Percentiles rank a stretch among this genome's conserved stretches.
Evolutionary conservation across 371 early-diverging fungal species (phyloP).

Genomic region (Rhizomucor pusillus): DNA sequence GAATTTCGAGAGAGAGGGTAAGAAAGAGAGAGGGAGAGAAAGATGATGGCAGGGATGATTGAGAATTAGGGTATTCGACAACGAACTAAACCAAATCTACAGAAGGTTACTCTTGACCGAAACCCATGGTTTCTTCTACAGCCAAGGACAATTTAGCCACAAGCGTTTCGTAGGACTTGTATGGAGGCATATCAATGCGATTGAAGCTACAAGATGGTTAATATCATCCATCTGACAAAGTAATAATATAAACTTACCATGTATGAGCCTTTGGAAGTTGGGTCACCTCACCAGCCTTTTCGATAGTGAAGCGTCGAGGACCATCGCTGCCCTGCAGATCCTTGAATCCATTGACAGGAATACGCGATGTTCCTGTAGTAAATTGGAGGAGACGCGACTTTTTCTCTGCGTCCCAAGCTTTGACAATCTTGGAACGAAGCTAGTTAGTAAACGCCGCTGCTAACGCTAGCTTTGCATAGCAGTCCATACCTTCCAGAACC

Average conservation of each 20-base stretch:
- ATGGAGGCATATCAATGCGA: slow-evolving; percentile 92
- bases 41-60: not conserved
- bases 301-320: slow-evolving; percentile 93
- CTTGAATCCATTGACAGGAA: slow-evolving; percentile 98
- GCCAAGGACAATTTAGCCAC: slow-evolving; percentile 83
- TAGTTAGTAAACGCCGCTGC: not conserved
- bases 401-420: slow-evolving; percentile 89
- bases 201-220: slow-evolving; percentile 69
- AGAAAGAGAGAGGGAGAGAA: not conserved
- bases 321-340: slow-evolving; percentile 97
- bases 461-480: not conserved
- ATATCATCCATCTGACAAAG: not conserved
- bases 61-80: not conserved
- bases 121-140: slow-evolving; percentile 89
- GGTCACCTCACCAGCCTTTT: slow-evolving; percentile 82
- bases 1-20: not conserved
- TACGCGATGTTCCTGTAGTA: slow-evolving; percentile 96
- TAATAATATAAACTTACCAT: slow-evolving; percentile 54
- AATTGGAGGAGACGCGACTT: slow-evolving; percentile 94
- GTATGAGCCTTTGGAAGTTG: slow-evolving; percentile 94
- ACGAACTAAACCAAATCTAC: no score
- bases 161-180: slow-evolving; percentile 65
- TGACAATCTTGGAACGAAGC: slow-evolving; percentile 58
- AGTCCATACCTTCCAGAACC: slow-evolving; percentile 90
- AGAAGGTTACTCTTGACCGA: slow-evolving; percentile 65